phyloP scores from a whole-genome alignment of 305 asterid species.

The Lippia alba region DNA sequence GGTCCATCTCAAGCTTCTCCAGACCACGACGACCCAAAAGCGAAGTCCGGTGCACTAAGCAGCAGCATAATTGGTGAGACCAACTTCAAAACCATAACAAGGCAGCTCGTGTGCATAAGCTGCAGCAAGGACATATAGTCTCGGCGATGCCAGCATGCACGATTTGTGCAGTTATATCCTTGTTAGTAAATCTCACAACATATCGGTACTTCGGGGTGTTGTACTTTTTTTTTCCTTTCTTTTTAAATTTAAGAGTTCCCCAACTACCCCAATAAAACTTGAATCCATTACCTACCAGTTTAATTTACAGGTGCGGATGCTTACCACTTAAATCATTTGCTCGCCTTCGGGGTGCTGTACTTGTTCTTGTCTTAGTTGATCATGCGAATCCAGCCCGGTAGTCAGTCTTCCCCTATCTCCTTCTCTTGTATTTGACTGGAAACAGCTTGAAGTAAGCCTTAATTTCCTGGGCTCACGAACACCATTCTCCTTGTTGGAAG shows the following conservation, averaged over 20 bases:
- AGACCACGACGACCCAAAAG: conserved; percentile 86
- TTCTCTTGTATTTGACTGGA: no score
- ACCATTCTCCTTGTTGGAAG: no score
- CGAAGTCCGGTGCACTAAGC: conserved; percentile 95
- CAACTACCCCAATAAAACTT: no score
- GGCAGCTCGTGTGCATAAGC: conserved; percentile 84
- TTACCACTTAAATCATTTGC: no score
- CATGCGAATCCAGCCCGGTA: conserved; percentile 70
- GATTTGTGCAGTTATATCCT: conserved; percentile 69
- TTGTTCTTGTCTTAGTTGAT: conserved; percentile 73
- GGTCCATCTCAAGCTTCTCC: conserved; percentile 76
- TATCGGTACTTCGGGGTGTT: conserved; percentile 69
- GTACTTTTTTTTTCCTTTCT: no score
- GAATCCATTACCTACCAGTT: no score
- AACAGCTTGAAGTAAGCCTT: no score
- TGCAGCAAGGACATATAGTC: conserved; percentile 72
- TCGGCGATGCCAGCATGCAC: conserved; percentile 76
- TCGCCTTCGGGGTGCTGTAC: conserved; percentile 52
- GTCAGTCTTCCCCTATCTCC: conserved; percentile 82
- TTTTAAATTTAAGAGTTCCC: no score
- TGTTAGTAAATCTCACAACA: conserved; percentile 78
- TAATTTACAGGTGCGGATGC: no score
- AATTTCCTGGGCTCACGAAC: no score
- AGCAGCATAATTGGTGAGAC: conserved; percentile 84
- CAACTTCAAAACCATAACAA: conserved; percentile 73